Evolutionary conservation across 208 protist species (phyloP).

Genomic region (Strigomonas culicis): DNA sequence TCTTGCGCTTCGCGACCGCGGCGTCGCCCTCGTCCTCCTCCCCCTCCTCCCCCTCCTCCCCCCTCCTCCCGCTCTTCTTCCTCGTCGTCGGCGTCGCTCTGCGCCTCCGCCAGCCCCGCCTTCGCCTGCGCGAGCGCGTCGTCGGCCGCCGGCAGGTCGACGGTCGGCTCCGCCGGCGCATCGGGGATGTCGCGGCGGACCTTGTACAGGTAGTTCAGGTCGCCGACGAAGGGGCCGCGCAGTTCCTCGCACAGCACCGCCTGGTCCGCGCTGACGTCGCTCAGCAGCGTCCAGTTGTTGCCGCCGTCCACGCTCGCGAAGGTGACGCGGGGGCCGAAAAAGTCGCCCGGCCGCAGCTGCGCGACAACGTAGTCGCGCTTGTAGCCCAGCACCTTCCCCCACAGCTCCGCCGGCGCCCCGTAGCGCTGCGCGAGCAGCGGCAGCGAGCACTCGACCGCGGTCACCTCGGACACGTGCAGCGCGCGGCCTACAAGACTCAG

Average conservation of each 20-base stretch:
- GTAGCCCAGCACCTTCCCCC: conserved; percentile 75
- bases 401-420: conserved; percentile 53
- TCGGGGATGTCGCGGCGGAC: conserved; percentile 74
- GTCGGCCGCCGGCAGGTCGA: conserved; percentile 43
- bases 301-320: conserved; percentile 87
- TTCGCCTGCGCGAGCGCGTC: conserved; percentile 34
- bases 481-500: conserved; percentile 50
- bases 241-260: conserved; percentile 76
- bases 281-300: conserved; percentile 62
- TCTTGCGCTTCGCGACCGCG: conserved; percentile 17
- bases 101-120: conserved; percentile 39
- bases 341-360: conserved; percentile 39
- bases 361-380: conserved; percentile 77
- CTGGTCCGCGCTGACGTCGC: conserved; percentile 61
- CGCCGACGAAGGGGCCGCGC: conserved; percentile 76
- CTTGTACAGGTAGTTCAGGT: conserved; percentile 83
- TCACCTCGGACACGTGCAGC: conserved; percentile 61
- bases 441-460: conserved; percentile 76
- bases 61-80: conserved; percentile 54
- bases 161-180: conserved; percentile 46
- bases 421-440: conserved; percentile 63
- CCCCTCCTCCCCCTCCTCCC: conserved; percentile 42
- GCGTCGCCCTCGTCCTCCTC: conserved; percentile 41
- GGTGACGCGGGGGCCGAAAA: conserved; percentile 56
- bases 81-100: conserved; percentile 45